Base-by-base conservation (phyloP, 495 filamentous ascomycete species). In the Aspergillus bridgeri region DNA sequence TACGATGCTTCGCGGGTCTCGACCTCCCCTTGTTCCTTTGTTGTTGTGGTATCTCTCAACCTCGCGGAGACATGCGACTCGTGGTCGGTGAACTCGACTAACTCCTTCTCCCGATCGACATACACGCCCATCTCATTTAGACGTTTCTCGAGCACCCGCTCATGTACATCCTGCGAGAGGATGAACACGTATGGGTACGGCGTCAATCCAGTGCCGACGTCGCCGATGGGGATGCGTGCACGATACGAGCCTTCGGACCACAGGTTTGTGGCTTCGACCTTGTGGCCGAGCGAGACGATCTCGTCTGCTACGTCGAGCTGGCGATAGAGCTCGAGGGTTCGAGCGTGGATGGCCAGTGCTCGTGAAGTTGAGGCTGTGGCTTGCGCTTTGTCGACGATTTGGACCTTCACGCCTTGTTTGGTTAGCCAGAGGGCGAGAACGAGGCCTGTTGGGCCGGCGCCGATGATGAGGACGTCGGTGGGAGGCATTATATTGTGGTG, bases 371-470 rank as follows among this genome's bases (percentile, higher is more conserved):
- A 65, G n/a, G 63, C 59, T 2, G 58, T 65, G 0, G 59, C 57
- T 5, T 62, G 54, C 25, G 61, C 63, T 52, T 70, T 62, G 52
- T 79, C 76, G 27, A 75, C 58, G 42, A 77, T 72, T 45, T 66
- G 72, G 25, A 72, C 57, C 3, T 54, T 65, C 43, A 77, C 42
- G 23, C 69, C 69, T 57, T 73, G 69, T 44, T 51, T 57, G 24
- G 68, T 62, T 15, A 79, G 69, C 71, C 65, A 75, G 24, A 77
- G 59, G 45, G 75, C 73, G 19, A 73, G 62, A 3, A 74, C 64
- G 9, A 79, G 72, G 33, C 76, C 76, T 21, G 72, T 69, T 17
- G 71, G 73, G 15, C 76, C 76, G 48, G 70, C 76, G 9, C 76
- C 76, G 6, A 68, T 51, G 38, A 77, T 75, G 6, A 78, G 63